A percentile compares a stretch with the other conserved stretches of the same genome.
These are phyloP conservation scores for Chlamydomonas applanata DNA, from an alignment of 139 green algal genomes.

Conservation along the genomic window DNA sequence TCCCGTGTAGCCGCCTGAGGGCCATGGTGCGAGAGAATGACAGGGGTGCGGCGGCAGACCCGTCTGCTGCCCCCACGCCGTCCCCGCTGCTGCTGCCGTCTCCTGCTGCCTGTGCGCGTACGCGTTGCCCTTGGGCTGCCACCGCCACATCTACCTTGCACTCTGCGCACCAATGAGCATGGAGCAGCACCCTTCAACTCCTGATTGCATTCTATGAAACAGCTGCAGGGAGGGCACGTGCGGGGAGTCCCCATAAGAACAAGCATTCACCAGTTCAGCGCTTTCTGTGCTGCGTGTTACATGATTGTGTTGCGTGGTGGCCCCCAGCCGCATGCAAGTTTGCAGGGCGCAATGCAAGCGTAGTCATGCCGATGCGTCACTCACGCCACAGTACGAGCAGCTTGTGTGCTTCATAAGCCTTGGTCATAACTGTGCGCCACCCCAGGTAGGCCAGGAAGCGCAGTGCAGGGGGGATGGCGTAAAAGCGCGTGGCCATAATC, in stretches of 20 bases:
- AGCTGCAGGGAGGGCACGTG: no score
- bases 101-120: conserved; percentile 3
- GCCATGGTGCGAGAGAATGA: conserved; percentile 48
- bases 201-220: no score
- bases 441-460: conserved; percentile 44
- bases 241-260: no score
- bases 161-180: conserved; percentile 36
- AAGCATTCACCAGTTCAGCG: no score
- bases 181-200: background rate
- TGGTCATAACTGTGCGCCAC: conserved; percentile 30
- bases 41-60: background rate
- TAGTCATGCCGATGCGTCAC: conserved; percentile 14
- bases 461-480: conserved; percentile 35
- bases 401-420: conserved; percentile 52
- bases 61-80: no score
- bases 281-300: no score
- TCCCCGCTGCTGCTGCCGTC: background rate
- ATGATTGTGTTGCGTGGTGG: no score
- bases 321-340: no score
- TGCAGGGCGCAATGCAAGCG: no score
- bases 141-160: conserved; percentile 50
- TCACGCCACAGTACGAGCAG: conserved; percentile 57
- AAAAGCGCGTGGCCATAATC: conserved; percentile 40
- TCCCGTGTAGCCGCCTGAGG: conserved; percentile 63
- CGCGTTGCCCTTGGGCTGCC: conserved; percentile 4